Percentiles rank a stretch among this genome's conserved stretches.
Conservation (phyloP, 257 asterid species). For the Solanum chilense region DNA sequence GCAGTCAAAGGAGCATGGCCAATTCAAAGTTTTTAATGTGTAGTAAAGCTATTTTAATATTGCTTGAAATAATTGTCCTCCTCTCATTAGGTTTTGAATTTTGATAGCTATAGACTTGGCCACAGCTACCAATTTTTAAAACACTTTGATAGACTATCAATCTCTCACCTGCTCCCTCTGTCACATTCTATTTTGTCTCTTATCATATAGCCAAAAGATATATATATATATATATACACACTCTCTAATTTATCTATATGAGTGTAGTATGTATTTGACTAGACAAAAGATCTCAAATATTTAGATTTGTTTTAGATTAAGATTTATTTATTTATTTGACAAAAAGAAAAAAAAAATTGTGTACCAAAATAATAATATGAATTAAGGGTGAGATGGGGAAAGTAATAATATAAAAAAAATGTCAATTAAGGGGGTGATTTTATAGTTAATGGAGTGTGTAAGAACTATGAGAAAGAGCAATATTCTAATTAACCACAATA, state of each 20-base stretch:
- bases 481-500: not conserved
- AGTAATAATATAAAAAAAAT: not conserved
- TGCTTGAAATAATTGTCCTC: conserved; percentile 4
- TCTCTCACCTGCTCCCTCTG: conserved; percentile 7
- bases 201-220: not conserved
- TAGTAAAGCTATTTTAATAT: conserved; percentile 1
- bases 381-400: not conserved
- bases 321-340: no score
- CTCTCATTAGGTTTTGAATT: not conserved
- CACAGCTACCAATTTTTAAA: not conserved
- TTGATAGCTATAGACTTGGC: not conserved
- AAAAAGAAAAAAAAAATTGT: no score
- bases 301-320: no score
- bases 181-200: not conserved
- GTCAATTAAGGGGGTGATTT: not conserved
- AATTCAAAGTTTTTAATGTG: not conserved
- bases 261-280: not conserved
- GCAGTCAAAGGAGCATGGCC: conserved; percentile 3
- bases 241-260: not conserved
- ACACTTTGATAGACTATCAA: not conserved
- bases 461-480: not conserved
- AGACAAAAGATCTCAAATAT: not conserved
- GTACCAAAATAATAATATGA: no score
- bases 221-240: not conserved
- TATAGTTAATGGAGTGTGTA: not conserved